Percentiles rank a stretch among this genome's conserved stretches.
phyloP scores from a whole-genome alignment of 2,329 filamentous ascomycete species.

The Arachnomyces sp. region DNA sequence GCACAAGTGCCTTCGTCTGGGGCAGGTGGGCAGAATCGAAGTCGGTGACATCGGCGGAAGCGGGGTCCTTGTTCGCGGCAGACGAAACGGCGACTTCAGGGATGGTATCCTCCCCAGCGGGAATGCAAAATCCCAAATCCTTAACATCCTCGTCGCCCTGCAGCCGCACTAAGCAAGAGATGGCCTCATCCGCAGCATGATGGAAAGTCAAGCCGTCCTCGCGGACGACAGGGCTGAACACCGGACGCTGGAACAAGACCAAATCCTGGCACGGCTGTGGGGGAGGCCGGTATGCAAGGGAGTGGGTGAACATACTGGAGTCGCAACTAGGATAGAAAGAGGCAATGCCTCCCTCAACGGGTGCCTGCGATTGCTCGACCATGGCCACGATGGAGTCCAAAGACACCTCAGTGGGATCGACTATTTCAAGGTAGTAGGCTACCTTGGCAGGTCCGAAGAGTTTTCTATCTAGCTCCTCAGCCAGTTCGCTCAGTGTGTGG shows the following conservation, averaged over 20 bases:
- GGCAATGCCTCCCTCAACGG: conserved; percentile 1
- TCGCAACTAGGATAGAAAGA: neutral
- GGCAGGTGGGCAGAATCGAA: conserved; percentile 5
- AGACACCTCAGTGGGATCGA: neutral
- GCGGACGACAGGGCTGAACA: conserved; percentile 2
- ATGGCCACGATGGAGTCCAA: neutral
- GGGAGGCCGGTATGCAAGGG: neutral
- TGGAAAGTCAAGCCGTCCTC: conserved; percentile 1
- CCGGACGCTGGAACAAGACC: conserved; percentile 8
- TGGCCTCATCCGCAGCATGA: conserved; percentile 6
- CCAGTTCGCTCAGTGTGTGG: conserved; percentile 11
- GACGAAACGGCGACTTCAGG: conserved; percentile 8
- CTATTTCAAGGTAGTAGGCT: conserved; percentile 8
- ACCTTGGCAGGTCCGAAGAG: conserved; percentile 9
- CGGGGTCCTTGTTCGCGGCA: conserved; percentile 13
- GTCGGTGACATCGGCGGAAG: conserved; percentile 14
- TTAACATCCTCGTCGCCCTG: conserved; percentile 1
- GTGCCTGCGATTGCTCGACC: conserved; percentile 1
- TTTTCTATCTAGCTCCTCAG: conserved; percentile 1
- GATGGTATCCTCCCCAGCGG: conserved; percentile 5
- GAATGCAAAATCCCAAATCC: conserved; percentile 7
- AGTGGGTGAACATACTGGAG: neutral
- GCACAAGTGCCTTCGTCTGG: conserved; percentile 14
- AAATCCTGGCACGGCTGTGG: no score
- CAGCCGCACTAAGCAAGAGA: conserved; percentile 9